phyloP scores from a whole-genome alignment of 768 basidiomycete genomes.

The Trametes sanguinea region DNA sequence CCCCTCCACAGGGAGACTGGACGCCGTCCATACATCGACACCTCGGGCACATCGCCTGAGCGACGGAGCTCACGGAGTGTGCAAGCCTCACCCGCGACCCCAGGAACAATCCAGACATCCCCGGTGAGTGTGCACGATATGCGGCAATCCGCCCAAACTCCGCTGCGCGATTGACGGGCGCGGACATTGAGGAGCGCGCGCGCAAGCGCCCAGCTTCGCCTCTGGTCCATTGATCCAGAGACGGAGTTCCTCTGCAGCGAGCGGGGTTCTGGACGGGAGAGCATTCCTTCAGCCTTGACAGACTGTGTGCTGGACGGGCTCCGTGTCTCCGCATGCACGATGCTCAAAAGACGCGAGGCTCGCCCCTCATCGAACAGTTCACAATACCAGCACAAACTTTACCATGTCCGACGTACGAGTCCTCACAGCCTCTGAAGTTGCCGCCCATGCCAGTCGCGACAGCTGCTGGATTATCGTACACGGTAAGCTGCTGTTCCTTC shows the following conservation, averaged over 20 bases:
- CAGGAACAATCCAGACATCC: no score
- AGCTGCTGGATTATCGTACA: slow-evolving; percentile 85
- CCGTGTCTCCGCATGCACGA: slow-evolving; percentile 18
- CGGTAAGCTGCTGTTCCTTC: slow-evolving; percentile 36
- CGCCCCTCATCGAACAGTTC: background rate
- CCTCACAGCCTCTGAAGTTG: slow-evolving; percentile 43
- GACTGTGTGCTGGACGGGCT: slow-evolving; percentile 5
- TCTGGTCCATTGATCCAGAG: background rate
- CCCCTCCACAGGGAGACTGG: no score
- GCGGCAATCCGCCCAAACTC: slow-evolving; percentile 21
- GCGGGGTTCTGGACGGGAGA: background rate
- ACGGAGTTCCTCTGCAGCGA: background rate
- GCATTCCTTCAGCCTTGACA: background rate
- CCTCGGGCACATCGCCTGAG: no score
- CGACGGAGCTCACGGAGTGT: no score
- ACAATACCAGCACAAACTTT: background rate
- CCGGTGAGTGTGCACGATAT: background rate
- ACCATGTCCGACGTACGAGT: slow-evolving; percentile 24
- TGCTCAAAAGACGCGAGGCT: slow-evolving; percentile 18
- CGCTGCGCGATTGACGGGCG: background rate
- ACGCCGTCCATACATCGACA: no score
- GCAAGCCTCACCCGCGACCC: no score
- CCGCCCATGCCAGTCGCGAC: slow-evolving; percentile 54
- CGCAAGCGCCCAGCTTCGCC: background rate
- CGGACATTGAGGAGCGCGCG: background rate